Percentiles rank a stretch among this genome's conserved stretches.
Conservation (phyloP, 2,329 filamentous ascomycete genomes). For the Trematosphaeria pertusa region DNA sequence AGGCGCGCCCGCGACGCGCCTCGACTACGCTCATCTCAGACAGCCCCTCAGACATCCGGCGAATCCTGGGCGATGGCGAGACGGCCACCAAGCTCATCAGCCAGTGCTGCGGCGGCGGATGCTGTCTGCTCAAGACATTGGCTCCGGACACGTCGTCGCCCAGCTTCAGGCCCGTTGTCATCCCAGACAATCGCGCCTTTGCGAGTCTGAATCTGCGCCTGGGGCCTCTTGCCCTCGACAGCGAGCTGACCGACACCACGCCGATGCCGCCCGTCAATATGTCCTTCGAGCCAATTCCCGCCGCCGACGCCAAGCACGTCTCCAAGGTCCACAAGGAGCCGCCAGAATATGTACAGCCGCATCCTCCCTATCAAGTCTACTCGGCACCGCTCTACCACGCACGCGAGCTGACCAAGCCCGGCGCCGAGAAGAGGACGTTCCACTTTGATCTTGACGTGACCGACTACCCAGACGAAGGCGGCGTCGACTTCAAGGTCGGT, state of each 20-base stretch:
- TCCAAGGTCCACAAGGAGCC: conserved; percentile 67
- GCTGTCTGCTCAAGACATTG: conserved; percentile 66
- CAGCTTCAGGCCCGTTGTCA: conserved; percentile 55
- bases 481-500: conserved; percentile 93
- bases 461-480: conserved; percentile 84
- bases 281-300: conserved; percentile 67
- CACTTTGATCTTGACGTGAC: conserved; percentile 98
- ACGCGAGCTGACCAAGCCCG: conserved; percentile 83
- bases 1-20: conserved; percentile 62
- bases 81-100: conserved; percentile 66
- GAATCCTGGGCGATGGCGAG: conserved; percentile 62
- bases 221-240: conserved; percentile 73
- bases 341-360: conserved; percentile 89
- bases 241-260: conserved; percentile 72
- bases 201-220: conserved; percentile 79
- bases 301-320: conserved; percentile 51
- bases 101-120: conserved; percentile 70
- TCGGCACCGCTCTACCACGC: conserved; percentile 85
- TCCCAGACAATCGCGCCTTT: conserved; percentile 86
- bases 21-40: conserved; percentile 71
- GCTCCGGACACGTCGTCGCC: conserved; percentile 55
- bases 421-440: conserved; percentile 95
- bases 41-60: conserved; percentile 64
- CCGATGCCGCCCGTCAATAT: conserved; percentile 78
- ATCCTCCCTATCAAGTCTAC: conserved; percentile 91